Conservation (phyloP, 305 asterid genomes). For the Solanum hybrid region DNA sequence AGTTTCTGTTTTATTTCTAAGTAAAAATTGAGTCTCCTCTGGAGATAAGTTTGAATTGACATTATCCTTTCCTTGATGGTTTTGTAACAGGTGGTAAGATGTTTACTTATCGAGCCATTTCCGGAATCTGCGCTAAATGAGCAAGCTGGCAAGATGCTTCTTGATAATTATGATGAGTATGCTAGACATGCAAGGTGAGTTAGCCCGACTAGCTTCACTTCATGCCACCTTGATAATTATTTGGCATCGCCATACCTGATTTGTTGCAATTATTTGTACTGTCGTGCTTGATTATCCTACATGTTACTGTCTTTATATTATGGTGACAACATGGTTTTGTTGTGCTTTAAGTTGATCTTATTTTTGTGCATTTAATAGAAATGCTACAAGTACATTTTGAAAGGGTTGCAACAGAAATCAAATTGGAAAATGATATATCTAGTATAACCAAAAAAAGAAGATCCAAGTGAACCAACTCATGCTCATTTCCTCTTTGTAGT, state of each 20-base stretch:
- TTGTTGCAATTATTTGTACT: background rate
- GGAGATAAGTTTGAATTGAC: background rate
- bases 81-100: conserved; percentile 73
- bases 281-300: background rate
- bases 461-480: background rate
- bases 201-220: background rate
- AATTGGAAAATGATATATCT: background rate
- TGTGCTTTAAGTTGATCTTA: background rate
- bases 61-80: background rate
- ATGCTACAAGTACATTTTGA: background rate
- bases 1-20: conserved; percentile 7
- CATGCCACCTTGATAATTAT: background rate
- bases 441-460: background rate
- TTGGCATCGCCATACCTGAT: background rate
- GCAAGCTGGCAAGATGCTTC: conserved; percentile 97
- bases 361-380: background rate
- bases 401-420: background rate
- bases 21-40: background rate
- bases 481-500: background rate
- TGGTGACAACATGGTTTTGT: background rate
- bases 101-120: conserved; percentile 93
- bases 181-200: conserved; percentile 84
- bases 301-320: background rate
- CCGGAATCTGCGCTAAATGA: conserved; percentile 97
- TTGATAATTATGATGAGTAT: conserved; percentile 83